Conservation (phyloP, 2,329 filamentous ascomycete genomes). For the Alternaria sp. region DNA sequence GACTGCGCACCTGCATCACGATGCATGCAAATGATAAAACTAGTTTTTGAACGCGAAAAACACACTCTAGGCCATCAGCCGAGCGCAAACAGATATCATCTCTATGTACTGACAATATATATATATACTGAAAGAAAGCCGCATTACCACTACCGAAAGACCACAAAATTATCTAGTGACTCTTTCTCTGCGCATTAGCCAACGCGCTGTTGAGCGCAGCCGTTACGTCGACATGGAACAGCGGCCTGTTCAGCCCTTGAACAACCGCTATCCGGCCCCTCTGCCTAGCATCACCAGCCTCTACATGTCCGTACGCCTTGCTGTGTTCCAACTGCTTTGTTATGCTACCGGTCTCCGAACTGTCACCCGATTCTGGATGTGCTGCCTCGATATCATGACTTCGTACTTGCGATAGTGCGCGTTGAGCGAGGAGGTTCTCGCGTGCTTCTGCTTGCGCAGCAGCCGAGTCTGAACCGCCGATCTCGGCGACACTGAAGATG, state of each 20-base stretch:
- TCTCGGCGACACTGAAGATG: slow-evolving; percentile 91
- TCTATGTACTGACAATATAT: slow-evolving; percentile 1
- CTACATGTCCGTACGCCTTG: slow-evolving; percentile 44
- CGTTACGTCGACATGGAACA: slow-evolving; percentile 94
- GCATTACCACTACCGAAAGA: neutral
- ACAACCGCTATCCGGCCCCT: slow-evolving; percentile 65
- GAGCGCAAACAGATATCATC: slow-evolving; percentile 4
- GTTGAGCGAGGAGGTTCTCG: slow-evolving; percentile 60
- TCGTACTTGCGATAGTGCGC: slow-evolving; percentile 59
- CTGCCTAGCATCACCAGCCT: slow-evolving; percentile 47
- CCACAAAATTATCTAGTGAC: slow-evolving; percentile 31
- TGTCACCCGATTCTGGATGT: slow-evolving; percentile 23
- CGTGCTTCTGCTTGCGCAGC: slow-evolving; percentile 75
- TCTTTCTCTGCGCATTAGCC: slow-evolving; percentile 69
- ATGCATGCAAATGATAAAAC: neutral
- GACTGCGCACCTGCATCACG: neutral
- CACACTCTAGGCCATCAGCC: slow-evolving; percentile 4
- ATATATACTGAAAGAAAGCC: slow-evolving; percentile 6
- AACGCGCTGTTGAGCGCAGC: slow-evolving; percentile 91
- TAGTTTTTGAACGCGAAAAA: neutral
- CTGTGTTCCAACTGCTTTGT: slow-evolving; percentile 44
- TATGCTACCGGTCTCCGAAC: slow-evolving; percentile 38
- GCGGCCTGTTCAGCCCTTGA: slow-evolving; percentile 84
- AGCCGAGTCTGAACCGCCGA: slow-evolving; percentile 77
- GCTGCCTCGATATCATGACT: slow-evolving; percentile 37